Percentiles rank a stretch among this genome's conserved stretches.
These are phyloP conservation scores for Trametes meyenii DNA, from an alignment of 768 basidiomycete genomes.

Conservation along the genomic window DNA sequence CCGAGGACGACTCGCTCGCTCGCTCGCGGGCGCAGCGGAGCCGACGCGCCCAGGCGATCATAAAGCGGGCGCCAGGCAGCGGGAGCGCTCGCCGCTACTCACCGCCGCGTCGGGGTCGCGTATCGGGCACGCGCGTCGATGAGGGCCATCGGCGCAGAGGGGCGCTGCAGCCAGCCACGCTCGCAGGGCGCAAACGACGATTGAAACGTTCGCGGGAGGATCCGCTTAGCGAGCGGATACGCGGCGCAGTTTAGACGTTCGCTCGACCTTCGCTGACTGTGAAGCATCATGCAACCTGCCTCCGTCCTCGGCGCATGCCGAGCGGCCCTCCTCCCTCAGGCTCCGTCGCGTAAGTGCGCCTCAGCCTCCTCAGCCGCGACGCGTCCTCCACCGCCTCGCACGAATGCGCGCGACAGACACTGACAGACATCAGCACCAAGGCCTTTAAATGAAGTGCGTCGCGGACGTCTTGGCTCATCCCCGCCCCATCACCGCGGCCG, in stretches of 20 bases:
- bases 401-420: not conserved
- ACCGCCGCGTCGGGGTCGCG: constrained; percentile 12
- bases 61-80: not conserved
- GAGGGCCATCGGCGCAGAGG: not conserved
- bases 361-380: not conserved
- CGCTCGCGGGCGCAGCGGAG: not conserved
- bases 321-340: not conserved
- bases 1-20: not conserved
- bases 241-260: constrained; percentile 17
- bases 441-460: no score
- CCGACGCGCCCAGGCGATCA: not conserved
- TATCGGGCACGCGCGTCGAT: constrained; percentile 1
- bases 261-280: constrained; percentile 16
- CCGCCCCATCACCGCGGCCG: not conserved
- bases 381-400: not conserved
- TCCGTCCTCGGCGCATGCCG: constrained; percentile 12
- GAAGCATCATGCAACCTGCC: not conserved
- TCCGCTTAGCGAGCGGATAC: constrained; percentile 5
- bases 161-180: not conserved
- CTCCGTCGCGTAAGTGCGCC: constrained; percentile 5
- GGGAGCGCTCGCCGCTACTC: not conserved
- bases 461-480: no score
- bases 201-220: constrained; percentile 18
- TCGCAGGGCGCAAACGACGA: not conserved
- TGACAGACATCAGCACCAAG: not conserved